phyloP scores from a whole-genome alignment of 129 eudicot genomes.

The Erigeron canadensis region DNA sequence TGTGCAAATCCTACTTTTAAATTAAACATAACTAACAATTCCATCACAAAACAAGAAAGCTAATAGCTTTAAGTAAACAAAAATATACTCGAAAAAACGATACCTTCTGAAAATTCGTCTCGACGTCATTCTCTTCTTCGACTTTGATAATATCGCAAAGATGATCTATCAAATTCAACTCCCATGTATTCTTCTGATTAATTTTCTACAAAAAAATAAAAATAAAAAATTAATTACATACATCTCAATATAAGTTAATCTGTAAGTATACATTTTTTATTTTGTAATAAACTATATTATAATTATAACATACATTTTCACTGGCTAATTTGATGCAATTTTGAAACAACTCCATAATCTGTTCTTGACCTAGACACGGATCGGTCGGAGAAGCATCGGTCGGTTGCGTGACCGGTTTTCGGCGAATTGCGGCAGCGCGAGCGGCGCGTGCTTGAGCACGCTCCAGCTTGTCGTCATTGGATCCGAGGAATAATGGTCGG shows the following conservation, averaged over 20 bases:
- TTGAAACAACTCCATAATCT: conserved; percentile 66
- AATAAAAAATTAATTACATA: background rate
- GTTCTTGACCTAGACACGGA: conserved; percentile 52
- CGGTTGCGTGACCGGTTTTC: conserved; percentile 34
- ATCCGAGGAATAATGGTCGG: conserved; percentile 46
- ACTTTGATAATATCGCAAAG: conserved; percentile 71
- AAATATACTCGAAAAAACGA: background rate
- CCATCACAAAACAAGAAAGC: background rate
- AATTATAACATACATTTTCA: conserved; percentile 53
- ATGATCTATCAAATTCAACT: conserved; percentile 81
- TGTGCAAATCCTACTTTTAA: too few species aligned
- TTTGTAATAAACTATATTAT: background rate
- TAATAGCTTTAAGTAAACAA: background rate
- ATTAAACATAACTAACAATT: background rate
- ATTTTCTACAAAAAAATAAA: conserved; percentile 56
- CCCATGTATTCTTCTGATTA: conserved; percentile 96
- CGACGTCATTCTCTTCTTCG: conserved; percentile 58
- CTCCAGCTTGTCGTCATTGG: conserved; percentile 60
- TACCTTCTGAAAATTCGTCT: conserved; percentile 94
- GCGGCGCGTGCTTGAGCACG: conserved; percentile 69
- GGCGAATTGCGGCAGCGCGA: conserved; percentile 71
- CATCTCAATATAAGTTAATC: background rate
- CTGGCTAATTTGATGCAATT: conserved; percentile 87
- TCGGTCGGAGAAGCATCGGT: conserved; percentile 27
- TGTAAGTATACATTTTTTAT: too few species aligned